Base-by-base conservation (phyloP, 2,329 filamentous ascomycete genomes). In the Karstenula rhodostoma region DNA sequence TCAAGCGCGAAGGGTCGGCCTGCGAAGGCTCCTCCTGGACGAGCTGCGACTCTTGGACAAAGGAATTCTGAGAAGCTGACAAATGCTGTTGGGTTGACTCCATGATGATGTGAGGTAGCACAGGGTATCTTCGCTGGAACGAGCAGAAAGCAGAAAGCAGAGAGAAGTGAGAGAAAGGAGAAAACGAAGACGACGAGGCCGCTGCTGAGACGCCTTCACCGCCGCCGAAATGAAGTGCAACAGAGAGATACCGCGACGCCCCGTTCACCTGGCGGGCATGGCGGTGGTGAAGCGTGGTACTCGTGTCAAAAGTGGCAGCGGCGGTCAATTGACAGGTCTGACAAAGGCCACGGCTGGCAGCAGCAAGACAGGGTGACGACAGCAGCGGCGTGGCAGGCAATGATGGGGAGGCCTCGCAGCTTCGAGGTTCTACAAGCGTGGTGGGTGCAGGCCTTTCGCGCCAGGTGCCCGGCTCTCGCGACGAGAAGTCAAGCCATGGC, bases 381-480 rank as follows among this genome's bases (percentile, higher is more conserved):
- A 33, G 47, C 56, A 54, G 56, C 59, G 43, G 53, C 59, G 60
- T 55, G 59, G 54, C 57, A 58, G 59, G 59, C 63, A 51, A 62
- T 46, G 61, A 67, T 43, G 63, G 61, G 64, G 65, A 68, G 67
- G 63, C 68, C 65, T 62, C 63, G 66, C 62, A 66, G 57, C 56
- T 51, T 69, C 68, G 68, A 72, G 71, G 75, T 77, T 74, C 70
- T 77, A 78, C 76, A 77, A 74, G 70, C 71, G 69, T 74, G 64
- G 68, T 72, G 74, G 66, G 66, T 66, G 64, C 65, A 67, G 66
- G 63, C 63, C 62, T 63, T 65, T 65, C 59, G 64, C 62, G 62
- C 61, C 64, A 61, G 62, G 62, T 56, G 58, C 49, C 25, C 49
- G 60, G 60, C 57, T 64, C 66, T 61, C 48, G 57, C 51, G 51